These are phyloP conservation scores for Wallacemonas sp. DNA, from an alignment of 208 protist genomes.

Conservation along the genomic window DNA sequence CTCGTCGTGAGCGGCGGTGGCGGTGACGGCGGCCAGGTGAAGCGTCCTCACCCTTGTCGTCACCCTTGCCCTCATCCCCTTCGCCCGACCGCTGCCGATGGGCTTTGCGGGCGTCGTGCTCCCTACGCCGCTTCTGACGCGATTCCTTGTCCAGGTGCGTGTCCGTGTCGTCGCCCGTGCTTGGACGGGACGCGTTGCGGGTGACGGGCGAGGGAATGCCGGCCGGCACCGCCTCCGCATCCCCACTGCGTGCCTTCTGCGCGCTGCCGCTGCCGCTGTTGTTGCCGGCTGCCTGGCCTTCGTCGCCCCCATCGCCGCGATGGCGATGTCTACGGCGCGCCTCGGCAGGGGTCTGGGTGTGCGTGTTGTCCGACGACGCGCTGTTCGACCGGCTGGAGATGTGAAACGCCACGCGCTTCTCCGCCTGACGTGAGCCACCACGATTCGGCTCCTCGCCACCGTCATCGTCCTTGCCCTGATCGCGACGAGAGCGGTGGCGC, in stretches of 20 bases:
- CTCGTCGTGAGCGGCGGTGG: constrained; percentile 3
- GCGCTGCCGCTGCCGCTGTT: background rate
- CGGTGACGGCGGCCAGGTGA: background rate
- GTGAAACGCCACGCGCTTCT: background rate
- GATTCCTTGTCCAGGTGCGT: too few species aligned
- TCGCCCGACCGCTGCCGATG: too few species aligned
- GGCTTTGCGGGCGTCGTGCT: too few species aligned
- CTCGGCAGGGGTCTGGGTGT: constrained; percentile 20
- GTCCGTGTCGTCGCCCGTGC: background rate
- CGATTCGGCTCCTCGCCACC: constrained; percentile 1
- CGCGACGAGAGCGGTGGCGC: constrained; percentile 1
- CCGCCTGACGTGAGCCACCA: background rate
- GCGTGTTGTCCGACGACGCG: constrained; percentile 6
- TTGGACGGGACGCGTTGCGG: too few species aligned
- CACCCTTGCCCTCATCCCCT: background rate
- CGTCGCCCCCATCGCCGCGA: background rate
- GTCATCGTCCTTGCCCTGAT: background rate
- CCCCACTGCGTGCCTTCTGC: too few species aligned
- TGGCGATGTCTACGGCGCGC: background rate
- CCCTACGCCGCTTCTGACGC: too few species aligned
- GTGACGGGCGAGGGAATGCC: constrained; percentile 10
- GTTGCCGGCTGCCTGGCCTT: background rate
- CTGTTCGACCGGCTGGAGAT: constrained; percentile 3
- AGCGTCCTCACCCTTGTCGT: background rate
- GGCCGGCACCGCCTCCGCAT: background rate